These are phyloP conservation scores for Penicillium hordei DNA, from an alignment of 2,329 filamentous ascomycete species.

Conservation along the genomic window DNA sequence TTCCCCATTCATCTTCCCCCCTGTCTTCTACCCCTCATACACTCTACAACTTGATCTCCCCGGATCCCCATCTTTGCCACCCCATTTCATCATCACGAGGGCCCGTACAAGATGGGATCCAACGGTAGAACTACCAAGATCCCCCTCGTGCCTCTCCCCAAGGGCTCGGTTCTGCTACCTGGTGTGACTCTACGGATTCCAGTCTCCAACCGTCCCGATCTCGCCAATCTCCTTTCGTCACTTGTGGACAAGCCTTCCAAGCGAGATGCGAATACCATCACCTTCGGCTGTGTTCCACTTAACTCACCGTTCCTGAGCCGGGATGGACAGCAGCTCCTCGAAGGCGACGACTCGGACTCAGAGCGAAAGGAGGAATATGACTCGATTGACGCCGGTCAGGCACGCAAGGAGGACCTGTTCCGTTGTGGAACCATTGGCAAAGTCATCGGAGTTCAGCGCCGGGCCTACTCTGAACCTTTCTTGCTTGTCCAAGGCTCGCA, in stretches of 20 bases:
- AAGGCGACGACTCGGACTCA: constrained; percentile 57
- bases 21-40: background rate
- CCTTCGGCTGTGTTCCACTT: constrained; percentile 84
- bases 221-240: constrained; percentile 81
- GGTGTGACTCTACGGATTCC: constrained; percentile 82
- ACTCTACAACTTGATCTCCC: background rate
- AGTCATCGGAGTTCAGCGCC: constrained; percentile 74
- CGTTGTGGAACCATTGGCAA: constrained; percentile 78
- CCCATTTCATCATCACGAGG: constrained; percentile 7
- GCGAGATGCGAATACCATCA: constrained; percentile 65
- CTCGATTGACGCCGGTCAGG: constrained; percentile 59
- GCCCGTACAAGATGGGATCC: constrained; percentile 34
- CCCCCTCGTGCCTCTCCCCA: constrained; percentile 78
- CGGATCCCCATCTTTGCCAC: constrained; percentile 9
- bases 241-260: constrained; percentile 73
- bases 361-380: constrained; percentile 45
- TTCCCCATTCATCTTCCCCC: background rate
- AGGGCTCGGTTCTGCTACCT: constrained; percentile 78
- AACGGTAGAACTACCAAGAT: constrained; percentile 50
- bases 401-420: constrained; percentile 73
- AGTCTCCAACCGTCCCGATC: constrained; percentile 79
- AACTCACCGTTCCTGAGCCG: constrained; percentile 70
- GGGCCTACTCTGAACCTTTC: constrained; percentile 72
- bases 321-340: constrained; percentile 73
- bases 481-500: constrained; percentile 83